phyloP scores from a whole-genome alignment of 1,284 basidiomycete genomes.

The Naganishia sp. region DNA sequence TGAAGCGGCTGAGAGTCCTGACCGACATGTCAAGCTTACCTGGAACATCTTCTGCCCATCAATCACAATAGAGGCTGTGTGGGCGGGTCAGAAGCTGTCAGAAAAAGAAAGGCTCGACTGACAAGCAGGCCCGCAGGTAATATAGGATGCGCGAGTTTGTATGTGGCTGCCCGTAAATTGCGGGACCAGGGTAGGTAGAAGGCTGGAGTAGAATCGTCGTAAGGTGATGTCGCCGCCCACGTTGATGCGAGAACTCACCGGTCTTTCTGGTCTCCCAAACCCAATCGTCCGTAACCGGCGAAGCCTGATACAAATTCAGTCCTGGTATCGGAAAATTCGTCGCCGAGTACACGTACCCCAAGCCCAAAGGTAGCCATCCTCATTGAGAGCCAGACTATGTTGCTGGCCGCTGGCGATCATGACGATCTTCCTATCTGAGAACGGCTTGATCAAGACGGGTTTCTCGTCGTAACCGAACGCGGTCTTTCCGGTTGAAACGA shows the following conservation, averaged over 20 bases:
- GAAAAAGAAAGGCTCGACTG: constrained; percentile 20
- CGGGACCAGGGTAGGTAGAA: constrained; percentile 74
- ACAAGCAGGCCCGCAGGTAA: constrained; percentile 78
- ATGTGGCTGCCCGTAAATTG: constrained; percentile 76
- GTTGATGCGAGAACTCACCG: constrained; percentile 46
- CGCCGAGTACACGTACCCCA: constrained; percentile 66
- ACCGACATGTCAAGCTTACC: constrained; percentile 56
- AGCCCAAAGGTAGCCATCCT: constrained; percentile 76
- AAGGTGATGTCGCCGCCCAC: background rate
- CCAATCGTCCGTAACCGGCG: constrained; percentile 55
- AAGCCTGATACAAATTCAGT: constrained; percentile 52
- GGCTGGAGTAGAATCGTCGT: constrained; percentile 35
- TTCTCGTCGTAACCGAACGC: constrained; percentile 75
- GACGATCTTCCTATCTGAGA: constrained; percentile 73
- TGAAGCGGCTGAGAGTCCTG: background rate
- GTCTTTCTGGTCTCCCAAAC: constrained; percentile 76
- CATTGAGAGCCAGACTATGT: constrained; percentile 78
- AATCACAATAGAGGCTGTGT: constrained; percentile 66
- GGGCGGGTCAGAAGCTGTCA: constrained; percentile 4
- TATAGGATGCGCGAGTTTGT: constrained; percentile 63
- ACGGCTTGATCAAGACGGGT: constrained; percentile 62
- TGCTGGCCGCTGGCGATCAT: constrained; percentile 83
- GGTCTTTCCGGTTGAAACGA: constrained; percentile 77
- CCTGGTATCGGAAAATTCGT: constrained; percentile 73
- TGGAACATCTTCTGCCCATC: constrained; percentile 80